Conservation (phyloP, 1,139 yeast genomes). For the Debaryomycetaceae sp. region DNA sequence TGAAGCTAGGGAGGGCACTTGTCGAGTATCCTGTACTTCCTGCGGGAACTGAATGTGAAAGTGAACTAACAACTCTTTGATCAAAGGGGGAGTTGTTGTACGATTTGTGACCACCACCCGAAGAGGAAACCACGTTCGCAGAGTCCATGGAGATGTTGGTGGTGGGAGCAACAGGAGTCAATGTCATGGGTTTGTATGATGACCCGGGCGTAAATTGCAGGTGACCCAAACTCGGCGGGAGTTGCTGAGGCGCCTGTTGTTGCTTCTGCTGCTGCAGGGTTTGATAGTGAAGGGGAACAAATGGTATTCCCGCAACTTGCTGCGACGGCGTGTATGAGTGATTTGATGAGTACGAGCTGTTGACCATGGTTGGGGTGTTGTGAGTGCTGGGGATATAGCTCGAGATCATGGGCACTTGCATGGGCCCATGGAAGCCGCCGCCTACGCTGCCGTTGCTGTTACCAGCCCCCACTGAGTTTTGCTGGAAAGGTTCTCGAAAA, state of each 20-base stretch:
- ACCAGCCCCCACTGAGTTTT: too few species aligned
- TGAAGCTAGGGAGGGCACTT: too few species aligned
- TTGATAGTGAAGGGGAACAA: constrained; percentile 11
- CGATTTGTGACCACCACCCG: too few species aligned
- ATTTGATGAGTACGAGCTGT: constrained; percentile 43
- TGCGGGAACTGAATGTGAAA: too few species aligned
- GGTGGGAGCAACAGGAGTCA: constrained; percentile 41
- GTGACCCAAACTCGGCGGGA: constrained; percentile 4
- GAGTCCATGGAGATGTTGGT: constrained; percentile 44
- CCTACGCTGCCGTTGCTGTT: too few species aligned
- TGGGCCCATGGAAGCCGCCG: constrained; percentile 5
- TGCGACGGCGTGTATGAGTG: constrained; percentile 35
- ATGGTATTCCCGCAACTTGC: too few species aligned
- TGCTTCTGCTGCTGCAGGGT: constrained; percentile 9
- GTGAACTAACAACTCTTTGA: too few species aligned
- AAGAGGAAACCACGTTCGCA: constrained; percentile 24
- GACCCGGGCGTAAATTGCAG: constrained; percentile 5
- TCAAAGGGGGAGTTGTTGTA: too few species aligned
- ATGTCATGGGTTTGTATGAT: constrained; percentile 17
- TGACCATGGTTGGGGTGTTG: constrained; percentile 53
- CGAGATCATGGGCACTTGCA: constrained; percentile 11
- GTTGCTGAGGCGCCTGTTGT: constrained; percentile 9
- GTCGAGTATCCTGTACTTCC: too few species aligned
- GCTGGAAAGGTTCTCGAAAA: too few species aligned
- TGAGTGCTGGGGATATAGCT: constrained; percentile 44